Conservation (phyloP, 1,284 basidiomycete genomes). For the Papiliotrema laurentii region DNA sequence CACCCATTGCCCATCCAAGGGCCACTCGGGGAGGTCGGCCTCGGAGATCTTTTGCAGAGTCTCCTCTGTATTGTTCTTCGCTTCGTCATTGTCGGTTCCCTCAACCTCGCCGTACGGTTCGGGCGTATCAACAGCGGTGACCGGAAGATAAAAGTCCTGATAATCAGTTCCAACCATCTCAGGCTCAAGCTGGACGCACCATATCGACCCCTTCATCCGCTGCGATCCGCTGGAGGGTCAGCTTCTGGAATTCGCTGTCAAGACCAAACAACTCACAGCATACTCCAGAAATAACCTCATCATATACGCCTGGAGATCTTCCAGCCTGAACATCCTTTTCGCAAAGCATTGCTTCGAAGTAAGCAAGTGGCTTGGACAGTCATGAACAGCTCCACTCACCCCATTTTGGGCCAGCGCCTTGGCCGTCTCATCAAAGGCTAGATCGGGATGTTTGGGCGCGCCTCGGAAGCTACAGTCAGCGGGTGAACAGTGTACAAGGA, state of each 20-base stretch:
- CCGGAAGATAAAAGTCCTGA: conserved; percentile 2
- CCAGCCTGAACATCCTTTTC: conserved; percentile 43
- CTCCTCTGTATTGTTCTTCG: neutral
- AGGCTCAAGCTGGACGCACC: conserved; percentile 10
- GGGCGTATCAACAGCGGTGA: no score
- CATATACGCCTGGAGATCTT: conserved; percentile 48
- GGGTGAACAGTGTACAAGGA: neutral
- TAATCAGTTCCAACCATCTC: neutral
- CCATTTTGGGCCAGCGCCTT: conserved; percentile 44
- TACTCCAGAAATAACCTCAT: conserved; percentile 46
- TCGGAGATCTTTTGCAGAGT: neutral
- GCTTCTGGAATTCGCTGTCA: no score
- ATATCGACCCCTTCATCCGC: conserved; percentile 35
- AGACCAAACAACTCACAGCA: conserved; percentile 22
- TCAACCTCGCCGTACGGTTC: no score
- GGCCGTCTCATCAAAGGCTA: conserved; percentile 46
- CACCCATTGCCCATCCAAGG: no score
- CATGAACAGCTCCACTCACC: conserved; percentile 17
- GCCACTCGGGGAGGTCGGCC: no score
- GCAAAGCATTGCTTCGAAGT: conserved; percentile 41
- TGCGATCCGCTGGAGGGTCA: conserved; percentile 18
- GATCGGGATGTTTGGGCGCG: conserved; percentile 33
- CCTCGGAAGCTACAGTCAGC: conserved; percentile 38
- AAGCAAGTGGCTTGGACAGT: neutral
- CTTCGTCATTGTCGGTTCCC: no score